Conservation (phyloP, 1,284 basidiomycete genomes). For the Omphalotus olearius region DNA sequence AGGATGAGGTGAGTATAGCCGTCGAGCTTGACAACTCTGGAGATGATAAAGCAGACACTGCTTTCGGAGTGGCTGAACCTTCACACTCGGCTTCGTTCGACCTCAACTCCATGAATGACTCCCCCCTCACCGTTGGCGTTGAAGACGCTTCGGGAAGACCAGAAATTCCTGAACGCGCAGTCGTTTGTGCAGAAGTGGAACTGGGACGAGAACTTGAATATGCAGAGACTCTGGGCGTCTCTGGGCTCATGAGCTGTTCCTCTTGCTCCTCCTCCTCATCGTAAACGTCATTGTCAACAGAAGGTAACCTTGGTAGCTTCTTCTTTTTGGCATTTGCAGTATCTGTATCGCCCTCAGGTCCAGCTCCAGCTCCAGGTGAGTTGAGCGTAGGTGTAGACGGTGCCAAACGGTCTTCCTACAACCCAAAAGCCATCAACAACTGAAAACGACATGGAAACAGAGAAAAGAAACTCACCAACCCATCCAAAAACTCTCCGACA, state of each 20-base stretch:
- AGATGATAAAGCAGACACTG: not conserved
- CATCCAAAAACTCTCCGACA: conserved; percentile 54
- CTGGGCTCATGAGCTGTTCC: conserved; percentile 12
- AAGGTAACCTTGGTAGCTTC: conserved; percentile 53
- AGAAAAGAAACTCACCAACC: conserved; percentile 40
- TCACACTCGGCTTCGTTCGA: too few relatives aligned
- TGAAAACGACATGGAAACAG: not conserved
- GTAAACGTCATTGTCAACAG: conserved; percentile 44
- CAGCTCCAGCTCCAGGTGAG: too few relatives aligned
- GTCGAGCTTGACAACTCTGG: not conserved
- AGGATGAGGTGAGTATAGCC: not conserved
- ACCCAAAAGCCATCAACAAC: too few relatives aligned
- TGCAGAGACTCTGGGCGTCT: not conserved
- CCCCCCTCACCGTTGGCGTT: not conserved
- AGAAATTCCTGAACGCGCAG: not conserved
- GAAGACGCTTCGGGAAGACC: not conserved
- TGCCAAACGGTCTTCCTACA: too few relatives aligned
- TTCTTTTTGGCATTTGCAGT: conserved; percentile 25
- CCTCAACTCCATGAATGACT: not conserved
- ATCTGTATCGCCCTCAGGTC: too few relatives aligned
- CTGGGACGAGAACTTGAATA: too few relatives aligned
- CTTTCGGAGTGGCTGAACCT: not conserved
- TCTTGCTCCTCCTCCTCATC: conserved; percentile 28
- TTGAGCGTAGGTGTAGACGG: too few relatives aligned
- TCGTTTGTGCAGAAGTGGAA: too few relatives aligned